These are phyloP conservation scores for Puya raimondii DNA, from an alignment of 176 grass and related monocot species.

Conservation along the genomic window DNA sequence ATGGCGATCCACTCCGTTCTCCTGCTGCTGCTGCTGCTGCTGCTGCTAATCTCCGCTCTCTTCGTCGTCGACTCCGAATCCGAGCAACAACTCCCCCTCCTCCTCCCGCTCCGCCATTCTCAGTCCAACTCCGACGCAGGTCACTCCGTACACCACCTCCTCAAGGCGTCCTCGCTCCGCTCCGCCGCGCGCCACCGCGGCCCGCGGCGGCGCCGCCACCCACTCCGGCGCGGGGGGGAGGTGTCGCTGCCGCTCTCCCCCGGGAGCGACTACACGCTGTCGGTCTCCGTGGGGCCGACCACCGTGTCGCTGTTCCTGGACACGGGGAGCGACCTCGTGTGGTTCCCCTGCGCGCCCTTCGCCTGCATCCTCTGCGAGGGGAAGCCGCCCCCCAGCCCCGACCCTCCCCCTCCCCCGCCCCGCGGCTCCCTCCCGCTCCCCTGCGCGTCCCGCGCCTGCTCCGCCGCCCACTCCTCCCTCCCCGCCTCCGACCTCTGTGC, in stretches of 20 bases:
- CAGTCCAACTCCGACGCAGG: neutral
- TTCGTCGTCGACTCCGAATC: slow-evolving; percentile 47
- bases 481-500: slow-evolving; percentile 72
- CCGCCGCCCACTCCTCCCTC: slow-evolving; percentile 46
- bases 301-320: slow-evolving; percentile 76
- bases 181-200: slow-evolving; percentile 36
- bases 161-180: slow-evolving; percentile 50
- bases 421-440: slow-evolving; percentile 29
- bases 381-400: slow-evolving; percentile 21
- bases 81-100: slow-evolving; percentile 37
- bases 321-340: slow-evolving; percentile 81
- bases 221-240: slow-evolving; percentile 1
- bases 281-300: slow-evolving; percentile 45
- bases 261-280: slow-evolving; percentile 88
- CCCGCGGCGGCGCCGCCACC: slow-evolving; percentile 2
- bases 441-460: slow-evolving; percentile 58
- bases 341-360: slow-evolving; percentile 93
- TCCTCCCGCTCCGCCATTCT: neutral
- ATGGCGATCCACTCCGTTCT: neutral
- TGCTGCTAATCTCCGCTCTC: slow-evolving; percentile 20
- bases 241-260: slow-evolving; percentile 56
- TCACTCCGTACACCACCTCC: slow-evolving; percentile 39
- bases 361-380: slow-evolving; percentile 93
- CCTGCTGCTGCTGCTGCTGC: neutral
- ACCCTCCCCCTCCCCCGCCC: slow-evolving; percentile 20